Conservation (phyloP, 2,329 filamentous ascomycete species). For the Boeremia exigua region DNA sequence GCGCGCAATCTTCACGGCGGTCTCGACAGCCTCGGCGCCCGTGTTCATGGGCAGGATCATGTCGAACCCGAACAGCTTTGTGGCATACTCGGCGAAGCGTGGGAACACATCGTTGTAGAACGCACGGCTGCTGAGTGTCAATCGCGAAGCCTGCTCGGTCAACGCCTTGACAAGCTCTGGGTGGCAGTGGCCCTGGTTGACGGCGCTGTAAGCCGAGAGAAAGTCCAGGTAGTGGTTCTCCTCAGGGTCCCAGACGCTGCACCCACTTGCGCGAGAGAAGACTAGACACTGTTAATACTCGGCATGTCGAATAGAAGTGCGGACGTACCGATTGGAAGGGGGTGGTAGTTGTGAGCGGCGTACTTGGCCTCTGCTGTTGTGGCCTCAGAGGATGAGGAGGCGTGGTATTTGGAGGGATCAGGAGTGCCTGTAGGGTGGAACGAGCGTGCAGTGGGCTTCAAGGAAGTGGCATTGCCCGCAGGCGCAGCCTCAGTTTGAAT, state of each 20-base stretch:
- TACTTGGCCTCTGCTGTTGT: constrained; percentile 81
- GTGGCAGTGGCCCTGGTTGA: constrained; percentile 98
- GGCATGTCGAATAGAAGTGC: background rate
- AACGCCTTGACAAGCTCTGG: constrained; percentile 92
- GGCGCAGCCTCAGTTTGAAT: constrained; percentile 33
- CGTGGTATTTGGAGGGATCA: constrained; percentile 66
- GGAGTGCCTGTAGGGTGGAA: constrained; percentile 48
- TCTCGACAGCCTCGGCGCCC: constrained; percentile 94
- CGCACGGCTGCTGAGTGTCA: constrained; percentile 91
- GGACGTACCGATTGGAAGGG: constrained; percentile 76
- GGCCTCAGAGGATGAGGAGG: constrained; percentile 77
- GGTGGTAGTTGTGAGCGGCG: constrained; percentile 99
- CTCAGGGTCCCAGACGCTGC: constrained; percentile 96
- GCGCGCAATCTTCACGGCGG: constrained; percentile 90
- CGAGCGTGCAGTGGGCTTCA: constrained; percentile 48
- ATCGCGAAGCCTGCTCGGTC: constrained; percentile 82
- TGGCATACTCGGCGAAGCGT: constrained; percentile 91
- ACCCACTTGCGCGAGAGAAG: constrained; percentile 83
- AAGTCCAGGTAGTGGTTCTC: constrained; percentile 93
- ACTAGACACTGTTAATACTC: constrained; percentile 33
- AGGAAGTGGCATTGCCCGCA: constrained; percentile 34
- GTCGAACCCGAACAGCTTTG: constrained; percentile 88
- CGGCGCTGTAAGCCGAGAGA: constrained; percentile 95
- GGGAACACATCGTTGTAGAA: constrained; percentile 99
- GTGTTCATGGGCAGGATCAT: constrained; percentile 99